Evolutionary conservation across 23 red algal species (phyloP).

Genomic region (Rhodosorus marinus): DNA sequence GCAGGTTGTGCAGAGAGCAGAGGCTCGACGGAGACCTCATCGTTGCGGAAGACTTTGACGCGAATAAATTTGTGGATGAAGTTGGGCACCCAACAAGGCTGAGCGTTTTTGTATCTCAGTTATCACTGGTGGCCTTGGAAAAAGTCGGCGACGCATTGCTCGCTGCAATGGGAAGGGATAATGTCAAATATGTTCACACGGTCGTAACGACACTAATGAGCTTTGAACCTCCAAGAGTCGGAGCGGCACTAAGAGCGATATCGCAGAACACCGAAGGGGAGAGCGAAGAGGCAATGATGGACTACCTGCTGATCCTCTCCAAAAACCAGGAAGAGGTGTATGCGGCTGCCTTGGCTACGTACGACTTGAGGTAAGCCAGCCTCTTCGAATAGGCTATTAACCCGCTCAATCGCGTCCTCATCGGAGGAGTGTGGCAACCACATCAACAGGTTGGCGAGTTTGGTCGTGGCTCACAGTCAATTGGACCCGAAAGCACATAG

Average conservation of each 20-base stretch:
- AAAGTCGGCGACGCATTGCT: constrained; percentile 22
- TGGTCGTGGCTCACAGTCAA: neutral
- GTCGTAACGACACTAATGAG: constrained; percentile 32
- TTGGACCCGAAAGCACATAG: constrained; percentile 38
- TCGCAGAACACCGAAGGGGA: neutral
- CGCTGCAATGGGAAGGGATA: constrained; percentile 1
- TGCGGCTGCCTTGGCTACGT: constrained; percentile 33
- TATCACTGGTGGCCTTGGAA: constrained; percentile 1
- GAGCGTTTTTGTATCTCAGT: constrained; percentile 22
- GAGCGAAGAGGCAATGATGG: constrained; percentile 24
- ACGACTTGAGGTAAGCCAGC: constrained; percentile 36
- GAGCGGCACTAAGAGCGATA: constrained; percentile 5
- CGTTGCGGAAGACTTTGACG: constrained; percentile 23
- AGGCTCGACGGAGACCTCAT: constrained; percentile 38
- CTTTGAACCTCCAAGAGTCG: constrained; percentile 11
- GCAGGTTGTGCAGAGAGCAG: constrained; percentile 28
- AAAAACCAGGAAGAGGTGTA: constrained; percentile 22
- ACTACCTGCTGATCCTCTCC: constrained; percentile 30
- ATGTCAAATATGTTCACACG: constrained; percentile 9
- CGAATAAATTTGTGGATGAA: constrained; percentile 11
- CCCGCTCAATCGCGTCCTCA: too few species aligned
- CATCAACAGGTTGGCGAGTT: neutral
- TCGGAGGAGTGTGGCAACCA: too few species aligned
- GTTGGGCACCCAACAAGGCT: constrained; percentile 9
- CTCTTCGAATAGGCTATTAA: constrained; percentile 19